A percentile compares a stretch with the other conserved stretches of the same genome.
phyloP scores from a whole-genome alignment of 2,329 filamentous ascomycete species.

The Plectosphaerella plurivora region DNA sequence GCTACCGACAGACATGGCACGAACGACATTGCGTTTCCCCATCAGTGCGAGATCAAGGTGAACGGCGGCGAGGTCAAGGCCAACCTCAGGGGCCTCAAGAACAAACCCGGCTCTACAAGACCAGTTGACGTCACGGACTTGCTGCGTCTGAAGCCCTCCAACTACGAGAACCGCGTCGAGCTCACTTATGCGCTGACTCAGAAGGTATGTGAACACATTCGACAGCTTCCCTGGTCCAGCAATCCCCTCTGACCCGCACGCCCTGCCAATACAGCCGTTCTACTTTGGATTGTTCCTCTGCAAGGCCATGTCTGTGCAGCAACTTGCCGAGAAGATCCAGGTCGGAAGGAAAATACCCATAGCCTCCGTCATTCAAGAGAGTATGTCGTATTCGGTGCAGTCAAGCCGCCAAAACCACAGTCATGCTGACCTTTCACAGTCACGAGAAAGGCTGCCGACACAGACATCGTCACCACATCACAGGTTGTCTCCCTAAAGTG shows the following conservation, averaged over 20 bases:
- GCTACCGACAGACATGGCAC: conserved; percentile 57
- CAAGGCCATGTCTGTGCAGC: conserved; percentile 63
- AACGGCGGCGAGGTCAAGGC: conserved; percentile 85
- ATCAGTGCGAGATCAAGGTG: conserved; percentile 87
- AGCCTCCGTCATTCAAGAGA: conserved; percentile 75
- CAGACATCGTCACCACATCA: conserved; percentile 85
- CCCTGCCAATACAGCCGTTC: conserved; percentile 53
- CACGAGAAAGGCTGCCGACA: conserved; percentile 73
- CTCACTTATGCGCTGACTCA: conserved; percentile 90
- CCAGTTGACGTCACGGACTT: conserved; percentile 85
- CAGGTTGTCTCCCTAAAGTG: conserved; percentile 89
- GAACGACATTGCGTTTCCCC: conserved; percentile 83
- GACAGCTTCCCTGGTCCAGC: not conserved
- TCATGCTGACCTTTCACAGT: conserved; percentile 46
- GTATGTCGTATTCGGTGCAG: conserved; percentile 44
- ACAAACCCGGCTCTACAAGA: conserved; percentile 89
- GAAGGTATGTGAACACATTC: conserved; percentile 53
- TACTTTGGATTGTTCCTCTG: conserved; percentile 73
- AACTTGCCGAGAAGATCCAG: conserved; percentile 65
- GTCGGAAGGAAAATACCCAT: conserved; percentile 70
- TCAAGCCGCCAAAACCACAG: not conserved
- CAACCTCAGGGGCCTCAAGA: conserved; percentile 93
- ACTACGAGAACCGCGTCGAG: conserved; percentile 72
- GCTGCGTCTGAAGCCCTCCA: conserved; percentile 61
- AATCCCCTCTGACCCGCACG: not conserved